A percentile compares a stretch with the other conserved stretches of the same genome.
These are phyloP conservation scores for Prunus persica DNA, from an alignment of 306 rosid species.

Conservation along the genomic window Prunus_persica_NCBIv2 NC_034011.1:27311501-27312000, in stretches of 20 bases:
- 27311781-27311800: neutral
- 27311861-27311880: neutral
- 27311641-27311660: conserved; percentile 88
- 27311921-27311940: neutral
- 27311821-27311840: neutral
- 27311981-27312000: neutral
- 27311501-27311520: neutral
- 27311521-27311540: neutral
- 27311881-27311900: neutral
- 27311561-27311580: conserved; percentile 82
- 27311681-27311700: conserved; percentile 1
- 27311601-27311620: conserved; percentile 91
- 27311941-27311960: neutral
- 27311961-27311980: neutral
- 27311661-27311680: conserved; percentile 9
- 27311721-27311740: neutral
- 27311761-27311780: neutral
- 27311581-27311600: conserved; percentile 78
- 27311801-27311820: neutral
- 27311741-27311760: neutral
- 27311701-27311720: neutral
- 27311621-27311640: conserved; percentile 57
- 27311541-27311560: conserved; percentile 51
- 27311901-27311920: neutral
- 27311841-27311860: neutral